These are phyloP conservation scores for Naegleria gruberi DNA, from an alignment of 208 protist species.

Conservation along the genomic window DNA sequence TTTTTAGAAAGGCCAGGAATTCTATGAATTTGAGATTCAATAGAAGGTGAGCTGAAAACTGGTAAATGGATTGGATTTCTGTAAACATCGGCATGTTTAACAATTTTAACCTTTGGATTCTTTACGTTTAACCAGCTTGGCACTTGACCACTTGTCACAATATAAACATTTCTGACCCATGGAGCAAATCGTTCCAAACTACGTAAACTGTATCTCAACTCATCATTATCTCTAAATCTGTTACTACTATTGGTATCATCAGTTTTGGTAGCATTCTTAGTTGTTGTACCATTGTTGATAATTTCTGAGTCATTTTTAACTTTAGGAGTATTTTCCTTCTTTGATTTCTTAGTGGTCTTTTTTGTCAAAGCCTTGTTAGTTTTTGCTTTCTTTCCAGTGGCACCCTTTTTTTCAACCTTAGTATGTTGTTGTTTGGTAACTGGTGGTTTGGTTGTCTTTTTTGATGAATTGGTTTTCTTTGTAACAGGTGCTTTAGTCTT, in stretches of 20 bases:
- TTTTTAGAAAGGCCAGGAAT: slow-evolving; percentile 64
- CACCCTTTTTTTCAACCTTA: background rate
- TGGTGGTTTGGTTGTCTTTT: no score
- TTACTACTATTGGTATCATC: background rate
- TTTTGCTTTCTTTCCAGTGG: background rate
- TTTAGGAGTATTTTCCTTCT: background rate
- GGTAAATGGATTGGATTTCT: slow-evolving; percentile 64
- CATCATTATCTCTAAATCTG: slow-evolving; percentile 71
- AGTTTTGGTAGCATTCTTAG: background rate
- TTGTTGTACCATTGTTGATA: background rate
- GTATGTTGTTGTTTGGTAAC: no score
- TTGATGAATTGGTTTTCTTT: no score
- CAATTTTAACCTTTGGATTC: slow-evolving; percentile 39
- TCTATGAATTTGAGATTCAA: slow-evolving; percentile 68
- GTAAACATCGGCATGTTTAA: slow-evolving; percentile 61
- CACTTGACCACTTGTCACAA: slow-evolving; percentile 89
- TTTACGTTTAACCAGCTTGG: slow-evolving; percentile 67
- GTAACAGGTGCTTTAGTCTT: no score
- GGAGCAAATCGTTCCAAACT: slow-evolving; percentile 77
- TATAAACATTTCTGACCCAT: slow-evolving; percentile 81
- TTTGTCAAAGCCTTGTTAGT: no score
- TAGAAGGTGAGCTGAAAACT: slow-evolving; percentile 68
- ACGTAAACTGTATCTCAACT: slow-evolving; percentile 82
- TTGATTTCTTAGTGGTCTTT: background rate
- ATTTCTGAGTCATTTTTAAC: background rate